Evolutionary conservation across 176 grass and related monocot genomes (phyloP), one percentile per base, ranked within the genome.

Genomic region (Musa beccarii): DNA sequence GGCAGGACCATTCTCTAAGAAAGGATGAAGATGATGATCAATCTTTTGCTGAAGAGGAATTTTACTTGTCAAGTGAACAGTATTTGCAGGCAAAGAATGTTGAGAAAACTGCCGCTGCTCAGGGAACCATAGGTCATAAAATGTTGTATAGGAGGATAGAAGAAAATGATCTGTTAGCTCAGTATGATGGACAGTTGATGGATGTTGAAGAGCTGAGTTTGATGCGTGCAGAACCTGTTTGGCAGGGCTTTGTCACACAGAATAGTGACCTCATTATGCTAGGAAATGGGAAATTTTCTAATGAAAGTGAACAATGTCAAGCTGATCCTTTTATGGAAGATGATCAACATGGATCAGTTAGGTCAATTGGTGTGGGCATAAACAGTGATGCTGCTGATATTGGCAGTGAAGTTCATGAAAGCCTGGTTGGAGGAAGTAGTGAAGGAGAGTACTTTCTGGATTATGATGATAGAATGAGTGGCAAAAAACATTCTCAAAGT

Each of bases 371-470:
- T 74, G 86, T 99, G 76, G 96, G 96, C 52, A 92, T 91, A 66
- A 95, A 85, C 71, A 94, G 96, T 71, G 96, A 99, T 87, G 83
- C 89, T 83, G 96, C 90, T 86, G 96, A 99, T 62, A 78, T 99
- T 76, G 96, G 96, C 20, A 99, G 96, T 78, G 96, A 99, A 86
- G 88, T 99, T 66, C 90, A 88, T 64, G 90, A 94, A 82, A 99
- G 91, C 80, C 78, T 99, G 85, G 83, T 99, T 72, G 91, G 96
- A 89, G 96, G 90, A 80, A 98, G 91, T 75, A 94, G 96, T 84
- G 96, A 94, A 85, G 96, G 90, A 43, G 96, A 93, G 73, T 89
- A 83, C 73, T 87, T 93, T 53, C 84, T 84, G 1, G 90, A 87
- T 72, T 80, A 76, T 70, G 88, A 86, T 89, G 81, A 81, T 59